Conservation (phyloP, 2,329 filamentous ascomycete species). For the Didymella segeticola region DNA sequence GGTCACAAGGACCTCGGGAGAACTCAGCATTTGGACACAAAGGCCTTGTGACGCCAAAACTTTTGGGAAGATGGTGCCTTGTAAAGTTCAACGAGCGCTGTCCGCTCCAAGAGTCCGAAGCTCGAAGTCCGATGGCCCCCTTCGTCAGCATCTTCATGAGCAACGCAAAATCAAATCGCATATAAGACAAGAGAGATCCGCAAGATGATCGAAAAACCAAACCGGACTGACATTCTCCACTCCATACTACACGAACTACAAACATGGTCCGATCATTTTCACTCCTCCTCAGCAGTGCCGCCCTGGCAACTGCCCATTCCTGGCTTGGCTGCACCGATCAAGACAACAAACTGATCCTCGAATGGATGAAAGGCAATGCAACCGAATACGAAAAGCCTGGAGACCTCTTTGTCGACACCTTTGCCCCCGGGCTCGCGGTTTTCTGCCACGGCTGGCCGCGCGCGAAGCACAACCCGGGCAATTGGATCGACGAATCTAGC, state of each 20-base stretch:
- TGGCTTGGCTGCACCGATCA: slow-evolving; percentile 35
- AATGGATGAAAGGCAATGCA: slow-evolving; percentile 28
- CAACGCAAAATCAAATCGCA: not conserved
- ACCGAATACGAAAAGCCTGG: slow-evolving; percentile 15
- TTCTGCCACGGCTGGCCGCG: slow-evolving; percentile 34
- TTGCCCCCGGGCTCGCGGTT: slow-evolving; percentile 25
- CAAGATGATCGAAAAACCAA: not conserved
- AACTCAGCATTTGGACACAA: too few relatives aligned
- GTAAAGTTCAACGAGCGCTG: too few relatives aligned
- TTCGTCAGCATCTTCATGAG: too few relatives aligned
- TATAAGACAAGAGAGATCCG: not conserved
- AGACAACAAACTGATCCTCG: slow-evolving; percentile 31
- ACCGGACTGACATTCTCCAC: not conserved
- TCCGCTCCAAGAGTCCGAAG: too few relatives aligned
- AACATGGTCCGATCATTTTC: slow-evolving; percentile 11
- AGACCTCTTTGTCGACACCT: slow-evolving; percentile 17
- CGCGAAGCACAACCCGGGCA: slow-evolving; percentile 29
- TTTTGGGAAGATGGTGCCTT: too few relatives aligned
- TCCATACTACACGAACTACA: not conserved
- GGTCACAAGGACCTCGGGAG: too few relatives aligned
- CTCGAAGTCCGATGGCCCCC: too few relatives aligned
- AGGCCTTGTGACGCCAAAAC: too few relatives aligned
- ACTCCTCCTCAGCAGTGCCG: slow-evolving; percentile 1
- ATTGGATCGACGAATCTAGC: slow-evolving; percentile 34
- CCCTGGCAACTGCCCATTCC: slow-evolving; percentile 28